Evolutionary conservation across 352 stramenopile genomes (phyloP).

Genomic region (Pythium phragmiticola): DNA sequence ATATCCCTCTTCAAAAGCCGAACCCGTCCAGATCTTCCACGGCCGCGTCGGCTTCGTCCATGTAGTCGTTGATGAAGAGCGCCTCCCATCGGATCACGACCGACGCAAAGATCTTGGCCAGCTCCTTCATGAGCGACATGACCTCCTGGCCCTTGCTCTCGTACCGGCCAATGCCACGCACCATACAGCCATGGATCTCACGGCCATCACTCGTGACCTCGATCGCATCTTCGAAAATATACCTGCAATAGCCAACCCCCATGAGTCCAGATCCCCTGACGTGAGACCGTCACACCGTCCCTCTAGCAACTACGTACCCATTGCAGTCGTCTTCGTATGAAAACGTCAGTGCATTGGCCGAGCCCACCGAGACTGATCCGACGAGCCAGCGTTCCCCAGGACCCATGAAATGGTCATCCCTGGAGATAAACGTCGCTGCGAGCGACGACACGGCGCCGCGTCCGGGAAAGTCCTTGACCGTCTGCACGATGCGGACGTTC

Average conservation of each 20-base stretch:
- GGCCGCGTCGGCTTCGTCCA: constrained; percentile 24
- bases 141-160: constrained; percentile 47
- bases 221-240: constrained; percentile 58
- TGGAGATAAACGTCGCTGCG: constrained; percentile 44
- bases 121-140: constrained; percentile 49
- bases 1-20: constrained; percentile 15
- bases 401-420: constrained; percentile 31
- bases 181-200: constrained; percentile 49
- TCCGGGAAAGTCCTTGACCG: constrained; percentile 54
- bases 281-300: not conserved
- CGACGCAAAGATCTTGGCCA: constrained; percentile 60
- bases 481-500: constrained; percentile 50
- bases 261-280: not conserved
- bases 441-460: constrained; percentile 48
- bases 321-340: constrained; percentile 66
- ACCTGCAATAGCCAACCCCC: constrained; percentile 17
- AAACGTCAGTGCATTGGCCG: constrained; percentile 38
- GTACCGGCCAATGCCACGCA: constrained; percentile 49
- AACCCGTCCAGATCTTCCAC: constrained; percentile 22
- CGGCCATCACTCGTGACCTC: constrained; percentile 36
- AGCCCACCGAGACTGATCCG: constrained; percentile 49
- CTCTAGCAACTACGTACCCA: constrained; percentile 20
- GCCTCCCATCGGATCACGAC: constrained; percentile 70
- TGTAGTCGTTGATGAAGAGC: constrained; percentile 73
- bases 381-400: constrained; percentile 52